These are phyloP conservation scores for Xerocomus amazonicus DNA, from an alignment of 1,284 basidiomycete genomes.

Conservation along the genomic window DNA sequence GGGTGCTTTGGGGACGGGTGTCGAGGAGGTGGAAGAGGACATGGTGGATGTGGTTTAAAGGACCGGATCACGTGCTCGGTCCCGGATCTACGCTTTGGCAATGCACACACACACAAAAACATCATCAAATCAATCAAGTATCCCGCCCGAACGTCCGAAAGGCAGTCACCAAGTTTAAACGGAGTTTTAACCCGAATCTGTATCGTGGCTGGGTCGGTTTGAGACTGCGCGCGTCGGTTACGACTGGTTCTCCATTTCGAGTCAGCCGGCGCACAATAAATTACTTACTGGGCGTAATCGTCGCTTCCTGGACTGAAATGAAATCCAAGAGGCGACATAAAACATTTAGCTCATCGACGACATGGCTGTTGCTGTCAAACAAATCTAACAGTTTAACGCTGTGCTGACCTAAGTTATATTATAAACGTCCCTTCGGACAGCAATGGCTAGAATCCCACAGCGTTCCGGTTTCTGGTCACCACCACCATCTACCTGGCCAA, in stretches of 20 bases:
- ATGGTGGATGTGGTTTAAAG: conserved; percentile 6
- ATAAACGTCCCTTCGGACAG: neutral
- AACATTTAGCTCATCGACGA: no score
- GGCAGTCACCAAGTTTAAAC: neutral
- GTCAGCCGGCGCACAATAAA: neutral
- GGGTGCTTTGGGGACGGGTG: conserved; percentile 13
- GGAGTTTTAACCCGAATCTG: no score
- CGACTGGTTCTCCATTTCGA: no score
- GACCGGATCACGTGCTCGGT: neutral
- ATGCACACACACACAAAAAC: no score
- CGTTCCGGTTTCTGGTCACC: conserved; percentile 49
- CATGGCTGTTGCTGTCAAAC: no score
- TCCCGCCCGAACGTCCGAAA: neutral
- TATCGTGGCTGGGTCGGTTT: no score
- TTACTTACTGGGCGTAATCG: neutral
- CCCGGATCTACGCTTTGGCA: neutral
- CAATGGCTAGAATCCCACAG: conserved; percentile 23
- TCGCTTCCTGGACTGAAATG: conserved; percentile 4
- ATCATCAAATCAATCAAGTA: no score
- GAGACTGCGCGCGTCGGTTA: no score
- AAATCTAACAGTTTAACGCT: no score
- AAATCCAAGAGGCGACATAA: neutral
- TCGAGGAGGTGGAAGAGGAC: conserved; percentile 6
- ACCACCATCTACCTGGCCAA: conserved; percentile 26
- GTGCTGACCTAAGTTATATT: neutral